These are phyloP conservation scores for Suillus decipiens DNA, from an alignment of 768 basidiomycete species.

Conservation along the genomic window DNA sequence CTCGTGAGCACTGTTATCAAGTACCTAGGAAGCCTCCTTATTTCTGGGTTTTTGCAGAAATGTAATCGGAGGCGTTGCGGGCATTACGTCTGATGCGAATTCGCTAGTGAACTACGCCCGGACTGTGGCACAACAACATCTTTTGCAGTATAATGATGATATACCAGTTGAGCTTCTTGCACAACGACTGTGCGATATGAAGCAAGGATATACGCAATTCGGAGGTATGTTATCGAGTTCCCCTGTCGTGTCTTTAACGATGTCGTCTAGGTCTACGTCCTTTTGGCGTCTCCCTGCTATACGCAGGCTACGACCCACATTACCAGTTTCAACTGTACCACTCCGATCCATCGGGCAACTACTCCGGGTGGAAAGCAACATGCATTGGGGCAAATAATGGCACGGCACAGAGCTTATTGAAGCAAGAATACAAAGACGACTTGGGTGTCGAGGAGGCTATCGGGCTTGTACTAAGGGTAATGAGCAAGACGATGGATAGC, in stretches of 20 bases:
- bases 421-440: conserved; percentile 99
- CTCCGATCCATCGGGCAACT: conserved; percentile 97
- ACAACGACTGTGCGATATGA: conserved; percentile 92
- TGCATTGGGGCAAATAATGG: conserved; percentile 99
- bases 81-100: conserved; percentile 96
- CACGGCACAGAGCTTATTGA: conserved; percentile 90
- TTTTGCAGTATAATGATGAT: conserved; percentile 92
- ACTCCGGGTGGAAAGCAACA: conserved; percentile 97
- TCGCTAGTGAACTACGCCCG: conserved; percentile 95
- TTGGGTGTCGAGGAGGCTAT: conserved; percentile 90
- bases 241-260: not conserved
- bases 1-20: conserved; percentile 52
- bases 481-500: conserved; percentile 99
- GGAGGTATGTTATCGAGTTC: conserved; percentile 61
- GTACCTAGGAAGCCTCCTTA: not conserved
- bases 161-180: conserved; percentile 97
- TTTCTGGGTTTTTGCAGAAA: conserved; percentile 57
- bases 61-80: conserved; percentile 93
- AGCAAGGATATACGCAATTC: conserved; percentile 97
- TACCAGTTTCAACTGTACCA: conserved; percentile 98
- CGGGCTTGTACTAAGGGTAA: conserved; percentile 86
- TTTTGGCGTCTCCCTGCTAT: conserved; percentile 95
- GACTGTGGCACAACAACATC: conserved; percentile 84
- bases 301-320: conserved; percentile 95
- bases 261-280: conserved; percentile 79